Conservation (phyloP, 495 filamentous ascomycete species). For the Neurospora africana region DNA sequence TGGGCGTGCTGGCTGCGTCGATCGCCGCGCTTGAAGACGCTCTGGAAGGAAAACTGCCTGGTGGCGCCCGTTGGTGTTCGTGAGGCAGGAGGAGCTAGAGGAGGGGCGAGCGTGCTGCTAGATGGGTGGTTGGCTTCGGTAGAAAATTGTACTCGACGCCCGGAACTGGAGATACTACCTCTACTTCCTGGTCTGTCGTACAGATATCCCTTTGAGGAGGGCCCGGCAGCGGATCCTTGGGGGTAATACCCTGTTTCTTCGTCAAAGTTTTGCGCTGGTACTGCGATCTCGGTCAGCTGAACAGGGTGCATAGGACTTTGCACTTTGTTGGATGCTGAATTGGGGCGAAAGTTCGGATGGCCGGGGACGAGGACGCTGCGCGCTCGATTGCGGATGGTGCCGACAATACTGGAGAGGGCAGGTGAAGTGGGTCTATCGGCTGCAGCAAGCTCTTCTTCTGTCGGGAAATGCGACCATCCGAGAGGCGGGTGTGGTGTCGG, state of each 20-base stretch:
- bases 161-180: slow-evolving; percentile 23
- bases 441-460: slow-evolving; percentile 47
- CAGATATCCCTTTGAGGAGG: background rate
- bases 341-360: slow-evolving; percentile 25
- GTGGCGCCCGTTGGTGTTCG: slow-evolving; percentile 16
- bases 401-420: slow-evolving; percentile 47
- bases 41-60: slow-evolving; percentile 88
- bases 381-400: slow-evolving; percentile 47
- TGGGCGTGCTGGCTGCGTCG: slow-evolving; percentile 22
- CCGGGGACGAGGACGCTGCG: slow-evolving; percentile 40
- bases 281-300: slow-evolving; percentile 47
- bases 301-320: slow-evolving; percentile 47
- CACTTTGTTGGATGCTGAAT: slow-evolving; percentile 12
- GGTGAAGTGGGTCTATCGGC: slow-evolving; percentile 36
- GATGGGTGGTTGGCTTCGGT: background rate
- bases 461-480: slow-evolving; percentile 80
- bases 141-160: slow-evolving; percentile 31
- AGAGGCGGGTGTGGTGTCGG: slow-evolving; percentile 64
- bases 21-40: slow-evolving; percentile 48
- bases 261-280: slow-evolving; percentile 40
- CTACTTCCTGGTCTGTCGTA: slow-evolving; percentile 20
- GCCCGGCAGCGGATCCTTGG: slow-evolving; percentile 12
- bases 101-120: background rate
- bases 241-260: slow-evolving; percentile 31
- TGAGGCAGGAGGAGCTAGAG: background rate